Conservation (phyloP, 2,329 filamentous ascomycete species). For the Botrytis cinerea region DNA sequence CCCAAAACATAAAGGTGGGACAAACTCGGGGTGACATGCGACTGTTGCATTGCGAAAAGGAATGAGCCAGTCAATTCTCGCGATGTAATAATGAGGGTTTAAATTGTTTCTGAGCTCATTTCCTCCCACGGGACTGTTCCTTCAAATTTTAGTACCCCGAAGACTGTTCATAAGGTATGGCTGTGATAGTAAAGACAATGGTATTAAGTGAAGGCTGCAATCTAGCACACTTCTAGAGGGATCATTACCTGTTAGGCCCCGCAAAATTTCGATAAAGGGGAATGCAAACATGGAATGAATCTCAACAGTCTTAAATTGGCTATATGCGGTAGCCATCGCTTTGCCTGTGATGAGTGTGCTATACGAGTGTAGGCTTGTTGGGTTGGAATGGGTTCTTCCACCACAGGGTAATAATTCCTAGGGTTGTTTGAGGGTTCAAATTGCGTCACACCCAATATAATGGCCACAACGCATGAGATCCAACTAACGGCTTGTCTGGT, state of each 20-base stretch:
- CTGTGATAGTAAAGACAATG: neutral
- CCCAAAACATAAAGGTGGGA: neutral
- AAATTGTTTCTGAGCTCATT: neutral
- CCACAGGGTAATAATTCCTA: neutral
- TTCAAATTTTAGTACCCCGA: neutral
- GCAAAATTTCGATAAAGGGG: neutral
- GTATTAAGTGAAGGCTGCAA: neutral
- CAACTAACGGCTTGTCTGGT: conserved; percentile 21
- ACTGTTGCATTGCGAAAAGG: conserved; percentile 15
- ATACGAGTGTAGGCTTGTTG: neutral
- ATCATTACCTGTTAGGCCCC: neutral
- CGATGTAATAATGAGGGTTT: neutral
- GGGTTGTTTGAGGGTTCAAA: no score
- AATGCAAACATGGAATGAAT: neutral
- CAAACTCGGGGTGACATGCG: conserved; percentile 15
- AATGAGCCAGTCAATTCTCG: neutral
- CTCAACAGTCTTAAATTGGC: neutral
- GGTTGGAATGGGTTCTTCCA: neutral
- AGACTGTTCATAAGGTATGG: neutral
- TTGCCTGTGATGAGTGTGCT: neutral
- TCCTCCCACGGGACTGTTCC: neutral
- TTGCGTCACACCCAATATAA: conserved; percentile 15
- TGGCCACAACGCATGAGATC: neutral
- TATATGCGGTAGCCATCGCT: neutral
- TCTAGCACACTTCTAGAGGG: neutral